phyloP scores from a whole-genome alignment of 768 basidiomycete genomes.

The Hygrophorus pudorinus region DNA sequence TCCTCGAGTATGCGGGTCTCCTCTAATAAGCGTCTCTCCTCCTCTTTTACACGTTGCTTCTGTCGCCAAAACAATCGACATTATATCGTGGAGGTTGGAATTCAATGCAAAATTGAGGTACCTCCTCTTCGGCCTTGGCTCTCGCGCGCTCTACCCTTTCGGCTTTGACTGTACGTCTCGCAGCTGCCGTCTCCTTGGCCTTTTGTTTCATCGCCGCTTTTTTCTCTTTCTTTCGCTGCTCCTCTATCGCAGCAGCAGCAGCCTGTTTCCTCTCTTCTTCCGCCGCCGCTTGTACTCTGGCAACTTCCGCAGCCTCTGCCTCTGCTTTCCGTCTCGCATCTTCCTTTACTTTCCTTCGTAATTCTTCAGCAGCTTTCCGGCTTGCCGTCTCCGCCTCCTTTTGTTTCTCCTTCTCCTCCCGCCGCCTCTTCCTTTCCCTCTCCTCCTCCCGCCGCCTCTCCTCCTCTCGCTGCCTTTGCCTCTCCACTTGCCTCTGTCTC shows the following conservation, averaged over 20 bases:
- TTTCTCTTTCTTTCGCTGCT: neutral
- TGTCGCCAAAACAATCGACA: no score
- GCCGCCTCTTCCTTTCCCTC: neutral
- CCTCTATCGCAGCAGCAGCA: neutral
- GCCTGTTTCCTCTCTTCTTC: conserved; percentile 1
- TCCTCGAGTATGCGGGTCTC: conserved; percentile 6
- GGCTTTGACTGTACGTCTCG: conserved; percentile 2
- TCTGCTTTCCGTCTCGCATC: conserved; percentile 6
- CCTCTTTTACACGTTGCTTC: neutral
- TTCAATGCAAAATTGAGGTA: no score
- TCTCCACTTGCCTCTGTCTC: neutral
- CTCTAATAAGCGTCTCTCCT: neutral
- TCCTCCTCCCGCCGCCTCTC: neutral
- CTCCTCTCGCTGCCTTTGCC: neutral
- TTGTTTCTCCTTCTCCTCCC: neutral
- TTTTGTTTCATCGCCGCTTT: conserved; percentile 1
- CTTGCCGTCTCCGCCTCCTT: neutral
- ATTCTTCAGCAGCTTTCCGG: neutral
- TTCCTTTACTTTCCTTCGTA: neutral
- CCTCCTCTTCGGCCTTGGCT: neutral
- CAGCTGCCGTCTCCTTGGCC: neutral
- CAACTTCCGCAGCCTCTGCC: conserved; percentile 7
- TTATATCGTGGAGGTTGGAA: no score
- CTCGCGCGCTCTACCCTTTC: conserved; percentile 2
- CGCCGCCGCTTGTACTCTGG: neutral